Percentiles rank a stretch among this genome's conserved stretches.
Conservation (phyloP, 805 yeast species). For the Metschnikowia chrysomelidarum region DNA sequence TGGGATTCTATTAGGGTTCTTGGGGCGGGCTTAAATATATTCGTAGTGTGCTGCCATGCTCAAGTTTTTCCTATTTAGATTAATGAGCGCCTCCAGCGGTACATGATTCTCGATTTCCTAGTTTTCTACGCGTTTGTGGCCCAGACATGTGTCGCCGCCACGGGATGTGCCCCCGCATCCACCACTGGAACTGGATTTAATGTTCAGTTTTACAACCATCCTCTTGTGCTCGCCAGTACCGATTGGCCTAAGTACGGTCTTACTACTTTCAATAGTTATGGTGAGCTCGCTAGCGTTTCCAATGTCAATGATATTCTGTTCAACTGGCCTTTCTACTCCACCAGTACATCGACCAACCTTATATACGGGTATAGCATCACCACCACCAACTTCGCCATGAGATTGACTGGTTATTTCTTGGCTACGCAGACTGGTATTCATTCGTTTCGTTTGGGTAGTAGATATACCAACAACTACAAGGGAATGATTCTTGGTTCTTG, state of each 20-base stretch:
- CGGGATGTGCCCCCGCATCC: background rate
- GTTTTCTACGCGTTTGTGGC: no score
- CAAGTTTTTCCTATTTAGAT: no score
- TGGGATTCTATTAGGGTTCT: no score
- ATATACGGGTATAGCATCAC: conserved; percentile 5
- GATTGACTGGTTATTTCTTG: conserved; percentile 11
- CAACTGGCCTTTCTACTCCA: background rate
- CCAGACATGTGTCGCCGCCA: no score
- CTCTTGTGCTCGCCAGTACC: conserved; percentile 1
- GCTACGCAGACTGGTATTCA: conserved; percentile 9
- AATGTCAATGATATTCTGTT: conserved; percentile 6
- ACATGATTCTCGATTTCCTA: no score
- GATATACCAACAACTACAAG: conserved; percentile 14
- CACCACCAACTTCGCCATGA: conserved; percentile 6
- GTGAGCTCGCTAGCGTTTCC: conserved; percentile 1
- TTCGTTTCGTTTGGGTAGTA: conserved; percentile 9
- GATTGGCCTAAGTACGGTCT: conserved; percentile 3
- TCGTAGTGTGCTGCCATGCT: no score
- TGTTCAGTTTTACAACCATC: conserved; percentile 9
- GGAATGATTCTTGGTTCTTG: conserved; percentile 12
- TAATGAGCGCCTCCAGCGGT: no score
- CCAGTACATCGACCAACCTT: background rate
- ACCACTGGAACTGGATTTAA: conserved; percentile 5
- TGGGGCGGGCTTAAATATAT: no score
- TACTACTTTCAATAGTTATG: conserved; percentile 3